Evolutionary conservation across 2,329 filamentous ascomycete genomes (phyloP).

Genomic region (Beauveria australis): DNA sequence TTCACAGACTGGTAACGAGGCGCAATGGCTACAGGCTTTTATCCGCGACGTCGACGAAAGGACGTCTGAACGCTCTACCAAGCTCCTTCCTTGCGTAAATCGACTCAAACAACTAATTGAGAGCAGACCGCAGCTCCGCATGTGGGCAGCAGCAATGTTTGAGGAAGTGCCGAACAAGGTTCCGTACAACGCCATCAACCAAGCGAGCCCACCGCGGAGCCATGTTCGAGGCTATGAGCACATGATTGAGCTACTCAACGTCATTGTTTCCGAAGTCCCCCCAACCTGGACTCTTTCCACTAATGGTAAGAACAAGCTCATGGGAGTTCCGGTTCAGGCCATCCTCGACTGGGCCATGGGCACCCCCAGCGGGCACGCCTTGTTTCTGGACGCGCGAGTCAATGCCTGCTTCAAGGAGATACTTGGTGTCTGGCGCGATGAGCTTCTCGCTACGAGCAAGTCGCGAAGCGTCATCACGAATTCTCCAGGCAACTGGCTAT

Average conservation of each 20-base stretch:
- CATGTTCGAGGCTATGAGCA: slow-evolving; percentile 15
- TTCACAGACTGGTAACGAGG: not conserved
- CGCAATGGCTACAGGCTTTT: not conserved
- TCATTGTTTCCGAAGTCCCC: slow-evolving; percentile 14
- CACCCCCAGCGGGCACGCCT: slow-evolving; percentile 43
- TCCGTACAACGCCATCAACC: slow-evolving; percentile 14
- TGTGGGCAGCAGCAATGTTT: slow-evolving; percentile 18
- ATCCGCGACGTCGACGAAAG: not conserved
- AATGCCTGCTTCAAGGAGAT: slow-evolving; percentile 44
- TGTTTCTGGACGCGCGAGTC: slow-evolving; percentile 44
- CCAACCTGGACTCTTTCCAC: slow-evolving; percentile 15
- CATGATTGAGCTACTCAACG: slow-evolving; percentile 16
- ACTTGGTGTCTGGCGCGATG: slow-evolving; percentile 34
- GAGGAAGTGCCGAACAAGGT: slow-evolving; percentile 17
- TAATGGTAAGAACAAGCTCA: slow-evolving; percentile 26
- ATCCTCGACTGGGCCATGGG: slow-evolving; percentile 53
- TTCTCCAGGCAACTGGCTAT: slow-evolving; percentile 14
- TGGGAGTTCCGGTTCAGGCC: slow-evolving; percentile 49
- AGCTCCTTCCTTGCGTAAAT: not conserved
- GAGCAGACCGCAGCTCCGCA: slow-evolving; percentile 16
- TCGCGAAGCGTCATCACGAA: slow-evolving; percentile 12
- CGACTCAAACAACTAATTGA: slow-evolving; percentile 12
- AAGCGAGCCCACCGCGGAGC: slow-evolving; percentile 8
- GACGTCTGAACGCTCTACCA: accelerated
- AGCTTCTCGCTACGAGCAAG: slow-evolving; percentile 20